Conservation (phyloP, 2,329 filamentous ascomycete genomes). For the Hypoxylon sp. region DNA sequence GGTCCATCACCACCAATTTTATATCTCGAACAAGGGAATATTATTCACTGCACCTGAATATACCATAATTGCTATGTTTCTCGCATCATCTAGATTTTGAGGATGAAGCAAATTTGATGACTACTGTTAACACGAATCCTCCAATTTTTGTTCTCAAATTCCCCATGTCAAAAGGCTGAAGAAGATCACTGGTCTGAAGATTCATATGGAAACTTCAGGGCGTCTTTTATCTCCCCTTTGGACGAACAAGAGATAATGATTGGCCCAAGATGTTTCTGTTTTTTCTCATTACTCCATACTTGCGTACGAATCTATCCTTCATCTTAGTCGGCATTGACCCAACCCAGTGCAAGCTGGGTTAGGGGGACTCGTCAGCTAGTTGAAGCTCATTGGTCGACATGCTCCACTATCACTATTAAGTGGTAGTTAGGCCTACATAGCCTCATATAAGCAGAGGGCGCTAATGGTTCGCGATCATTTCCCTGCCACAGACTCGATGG, state of each 20-base stretch:
- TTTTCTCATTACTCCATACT: constrained; percentile 16
- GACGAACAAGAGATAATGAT: constrained; percentile 6
- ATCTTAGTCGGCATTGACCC: constrained; percentile 28
- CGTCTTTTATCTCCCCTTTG: not conserved
- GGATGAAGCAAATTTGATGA: not conserved
- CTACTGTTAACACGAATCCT: not conserved
- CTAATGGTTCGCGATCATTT: constrained; percentile 14
- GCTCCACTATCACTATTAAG: constrained; percentile 35
- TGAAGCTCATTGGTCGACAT: constrained; percentile 48
- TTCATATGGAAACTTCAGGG: not conserved
- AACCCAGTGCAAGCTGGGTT: constrained; percentile 40
- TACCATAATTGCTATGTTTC: not conserved
- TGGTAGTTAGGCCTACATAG: constrained; percentile 45
- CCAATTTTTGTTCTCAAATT: not conserved
- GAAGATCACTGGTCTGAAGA: constrained; percentile 7
- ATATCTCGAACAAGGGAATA: not conserved
- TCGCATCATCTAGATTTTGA: not conserved
- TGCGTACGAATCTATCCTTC: constrained; percentile 33
- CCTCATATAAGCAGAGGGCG: constrained; percentile 35
- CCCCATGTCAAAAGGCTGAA: not conserved
- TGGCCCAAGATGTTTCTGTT: constrained; percentile 14
- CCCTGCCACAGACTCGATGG: constrained; percentile 3
- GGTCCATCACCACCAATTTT: not conserved
- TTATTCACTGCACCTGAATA: not conserved
- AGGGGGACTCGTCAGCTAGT: constrained; percentile 54